Base-by-base conservation (phyloP, 2,329 filamentous ascomycete species). In the Colletotrichum tanaceti region DNA sequence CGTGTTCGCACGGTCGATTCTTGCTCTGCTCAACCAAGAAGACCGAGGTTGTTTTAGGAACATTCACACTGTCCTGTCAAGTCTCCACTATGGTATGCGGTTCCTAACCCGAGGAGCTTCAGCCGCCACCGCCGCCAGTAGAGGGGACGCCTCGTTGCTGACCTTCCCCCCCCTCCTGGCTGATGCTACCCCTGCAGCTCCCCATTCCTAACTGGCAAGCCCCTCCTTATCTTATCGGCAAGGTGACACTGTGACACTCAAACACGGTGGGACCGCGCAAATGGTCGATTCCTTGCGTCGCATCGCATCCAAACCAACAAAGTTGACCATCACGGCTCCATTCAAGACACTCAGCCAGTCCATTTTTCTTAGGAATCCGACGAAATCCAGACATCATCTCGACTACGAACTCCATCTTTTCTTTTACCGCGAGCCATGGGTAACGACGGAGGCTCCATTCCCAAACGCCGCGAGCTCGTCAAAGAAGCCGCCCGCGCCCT, bases 401-500 rank as follows among this genome's bases (percentile, higher is more conserved):
- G n/a, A 16, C 24, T 14, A 22, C 38, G 28, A 5, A 52, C 46
- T 50, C 46, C 44, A 57, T 24, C 57, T 61, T 49, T 35, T 41
- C 41, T 6, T 20, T 41, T 14, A 53, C n/a, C 65, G 43, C 24
- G n/a, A 72, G 77, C 60, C 74, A 98, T 99, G 96, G 96, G 96
- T 78, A 99, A 99, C 82, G 96, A 99, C 79, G 96, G 96, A 74
- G 96, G 96, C 78, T 95, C 93, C 73, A 99, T 99, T 73, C 96
- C 96, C 5, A 98, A 92, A 71, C 93, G 97, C 39, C 92, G 94
- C 76, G 97, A 99, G 80, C 92, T 99, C 53, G 96, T 99, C 79
- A 97, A 97, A 81, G 91, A 95, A 79, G 93, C 94, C 35, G 93
- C 94, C 49, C 92, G 93, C 74, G 87, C 90, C 59, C 92, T 92